Conservation (phyloP, 768 basidiomycete species). For the Aureoboletus auriporus region DNA sequence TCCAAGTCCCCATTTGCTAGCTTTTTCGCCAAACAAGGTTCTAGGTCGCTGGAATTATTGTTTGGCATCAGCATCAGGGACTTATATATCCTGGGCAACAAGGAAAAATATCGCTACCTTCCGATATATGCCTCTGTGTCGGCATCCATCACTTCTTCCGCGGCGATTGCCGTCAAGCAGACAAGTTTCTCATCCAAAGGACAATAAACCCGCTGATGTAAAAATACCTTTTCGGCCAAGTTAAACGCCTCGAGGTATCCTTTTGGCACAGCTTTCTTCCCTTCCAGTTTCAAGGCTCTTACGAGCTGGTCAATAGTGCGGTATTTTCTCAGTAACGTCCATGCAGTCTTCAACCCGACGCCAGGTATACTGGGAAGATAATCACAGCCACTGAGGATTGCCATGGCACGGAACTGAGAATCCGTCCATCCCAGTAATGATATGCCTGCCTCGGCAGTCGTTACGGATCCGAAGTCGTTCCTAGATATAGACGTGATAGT, state of each 20-base stretch:
- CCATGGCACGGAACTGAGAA: conserved; percentile 87
- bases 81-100: neutral
- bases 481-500: conserved; percentile 68
- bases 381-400: conserved; percentile 90
- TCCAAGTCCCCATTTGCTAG: conserved; percentile 68
- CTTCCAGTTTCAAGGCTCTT: conserved; percentile 70
- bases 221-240: conserved; percentile 87
- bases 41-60: conserved; percentile 50
- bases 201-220: conserved; percentile 90
- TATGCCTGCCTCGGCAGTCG: conserved; percentile 49
- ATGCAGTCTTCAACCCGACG: conserved; percentile 92
- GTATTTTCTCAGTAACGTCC: conserved; percentile 74
- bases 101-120: conserved; percentile 35
- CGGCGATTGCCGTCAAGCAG: conserved; percentile 59
- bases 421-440: conserved; percentile 89
- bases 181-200: conserved; percentile 63
- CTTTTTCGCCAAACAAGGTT: conserved; percentile 55
- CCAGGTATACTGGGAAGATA: conserved; percentile 90
- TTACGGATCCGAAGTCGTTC: conserved; percentile 60
- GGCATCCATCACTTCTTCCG: conserved; percentile 48
- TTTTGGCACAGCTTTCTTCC: conserved; percentile 75
- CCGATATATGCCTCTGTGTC: conserved; percentile 72
- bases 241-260: conserved; percentile 73
- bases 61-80: conserved; percentile 2
- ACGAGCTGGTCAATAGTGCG: conserved; percentile 84